Percentiles rank a stretch among this genome's conserved stretches.
These are phyloP conservation scores for Scopulariopsis brevicaulis DNA, from an alignment of 2,329 filamentous ascomycete genomes.

Conservation along the genomic window DNA sequence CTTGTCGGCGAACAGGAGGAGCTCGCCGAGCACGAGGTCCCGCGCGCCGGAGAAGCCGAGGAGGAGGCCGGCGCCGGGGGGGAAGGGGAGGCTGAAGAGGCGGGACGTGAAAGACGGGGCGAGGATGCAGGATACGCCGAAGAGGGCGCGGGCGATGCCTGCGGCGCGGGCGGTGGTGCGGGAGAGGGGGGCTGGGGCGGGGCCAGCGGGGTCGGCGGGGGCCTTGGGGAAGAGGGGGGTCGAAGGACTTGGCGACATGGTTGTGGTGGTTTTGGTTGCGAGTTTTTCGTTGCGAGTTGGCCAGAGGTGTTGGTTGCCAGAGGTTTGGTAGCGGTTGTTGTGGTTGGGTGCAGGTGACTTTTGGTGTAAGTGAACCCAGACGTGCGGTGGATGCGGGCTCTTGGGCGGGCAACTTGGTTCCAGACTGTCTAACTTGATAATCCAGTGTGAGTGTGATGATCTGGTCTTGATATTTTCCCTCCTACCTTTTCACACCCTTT, in stretches of 20 bases:
- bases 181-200: not conserved
- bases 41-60: not conserved
- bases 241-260: not conserved
- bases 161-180: not conserved
- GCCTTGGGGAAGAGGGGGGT: not conserved
- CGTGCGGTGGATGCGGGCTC: not conserved
- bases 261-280: not conserved
- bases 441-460: not conserved
- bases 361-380: not conserved
- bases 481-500: not conserved
- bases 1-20: constrained; percentile 3
- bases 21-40: constrained; percentile 7
- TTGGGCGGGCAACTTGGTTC: not conserved
- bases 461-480: not conserved
- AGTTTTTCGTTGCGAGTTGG: not conserved
- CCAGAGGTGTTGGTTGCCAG: not conserved
- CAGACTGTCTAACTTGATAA: too few species aligned
- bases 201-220: not conserved
- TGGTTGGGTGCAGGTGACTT: not conserved
- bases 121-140: not conserved
- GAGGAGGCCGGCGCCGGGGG: not conserved
- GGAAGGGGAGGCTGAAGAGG: not conserved
- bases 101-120: not conserved
- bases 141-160: not conserved
- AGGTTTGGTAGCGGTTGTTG: not conserved